Conservation (phyloP, 257 asterid species). For the Misopates orontium region DNA sequence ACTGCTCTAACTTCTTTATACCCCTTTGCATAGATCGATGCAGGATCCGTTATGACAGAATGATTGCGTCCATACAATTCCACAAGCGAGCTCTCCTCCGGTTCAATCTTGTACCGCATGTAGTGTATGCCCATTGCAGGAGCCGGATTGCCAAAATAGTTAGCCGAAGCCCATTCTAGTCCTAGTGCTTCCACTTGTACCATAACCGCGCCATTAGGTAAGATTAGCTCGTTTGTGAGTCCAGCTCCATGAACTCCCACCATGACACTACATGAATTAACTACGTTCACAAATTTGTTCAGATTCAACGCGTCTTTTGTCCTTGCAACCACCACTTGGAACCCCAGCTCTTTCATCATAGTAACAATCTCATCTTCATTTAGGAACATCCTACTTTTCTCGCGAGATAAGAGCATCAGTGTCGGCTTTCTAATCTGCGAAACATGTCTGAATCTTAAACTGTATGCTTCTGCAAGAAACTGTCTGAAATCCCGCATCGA, state of each 20-base stretch:
- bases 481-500: constrained; percentile 42
- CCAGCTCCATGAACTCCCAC: constrained; percentile 74
- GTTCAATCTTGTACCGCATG: constrained; percentile 50
- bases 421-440: constrained; percentile 36
- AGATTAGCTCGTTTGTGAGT: constrained; percentile 53
- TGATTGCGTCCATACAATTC: constrained; percentile 40
- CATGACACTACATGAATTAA: constrained; percentile 54
- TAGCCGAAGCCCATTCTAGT: constrained; percentile 43
- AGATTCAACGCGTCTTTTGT: constrained; percentile 29
- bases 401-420: constrained; percentile 44
- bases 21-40: constrained; percentile 38
- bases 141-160: constrained; percentile 51
- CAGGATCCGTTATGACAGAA: constrained; percentile 45
- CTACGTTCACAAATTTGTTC: constrained; percentile 27
- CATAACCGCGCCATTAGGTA: constrained; percentile 47
- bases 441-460: constrained; percentile 30
- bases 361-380: constrained; percentile 48
- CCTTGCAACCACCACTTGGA: constrained; percentile 38
- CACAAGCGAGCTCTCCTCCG: constrained; percentile 57
- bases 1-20: constrained; percentile 33
- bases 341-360: constrained; percentile 49
- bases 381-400: constrained; percentile 38
- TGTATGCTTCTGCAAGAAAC: constrained; percentile 38
- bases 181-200: constrained; percentile 51
- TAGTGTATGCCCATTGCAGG: constrained; percentile 44